Evolutionary conservation across 2,329 filamentous ascomycete genomes (phyloP).

Genomic region (Trichophyton mentagrophytes): DNA sequence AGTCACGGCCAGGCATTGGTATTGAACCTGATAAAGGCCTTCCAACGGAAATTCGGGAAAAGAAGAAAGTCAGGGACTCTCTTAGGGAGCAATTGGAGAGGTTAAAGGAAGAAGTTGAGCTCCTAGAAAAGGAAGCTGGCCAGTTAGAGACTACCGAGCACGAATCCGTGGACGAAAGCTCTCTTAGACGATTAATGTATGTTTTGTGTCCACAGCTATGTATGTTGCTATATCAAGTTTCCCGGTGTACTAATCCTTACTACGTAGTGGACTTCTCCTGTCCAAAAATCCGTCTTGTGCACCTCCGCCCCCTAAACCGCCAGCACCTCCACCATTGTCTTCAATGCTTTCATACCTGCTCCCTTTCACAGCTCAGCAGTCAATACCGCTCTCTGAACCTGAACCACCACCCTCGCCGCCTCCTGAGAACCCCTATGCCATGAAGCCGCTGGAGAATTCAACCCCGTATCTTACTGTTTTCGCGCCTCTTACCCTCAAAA

Average conservation of each 20-base stretch:
- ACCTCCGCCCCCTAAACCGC: slow-evolving; percentile 14
- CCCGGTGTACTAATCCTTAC: slow-evolving; percentile 15
- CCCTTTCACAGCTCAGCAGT: slow-evolving; percentile 25
- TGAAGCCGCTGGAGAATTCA: slow-evolving; percentile 42
- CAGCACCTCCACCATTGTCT: slow-evolving; percentile 21
- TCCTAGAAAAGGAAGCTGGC: slow-evolving; percentile 42
- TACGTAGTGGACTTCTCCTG: slow-evolving; percentile 22
- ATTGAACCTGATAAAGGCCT: slow-evolving; percentile 6
- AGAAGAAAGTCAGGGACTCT: slow-evolving; percentile 41
- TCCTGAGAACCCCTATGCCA: slow-evolving; percentile 53
- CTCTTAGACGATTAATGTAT: slow-evolving; percentile 24
- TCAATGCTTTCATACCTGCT: slow-evolving; percentile 29
- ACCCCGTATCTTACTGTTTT: slow-evolving; percentile 60
- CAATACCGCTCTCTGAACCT: slow-evolving; percentile 4
- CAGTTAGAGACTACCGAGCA: slow-evolving; percentile 32
- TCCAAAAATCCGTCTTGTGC: slow-evolving; percentile 19
- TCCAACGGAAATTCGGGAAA: slow-evolving; percentile 26
- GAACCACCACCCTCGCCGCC: slow-evolving; percentile 25
- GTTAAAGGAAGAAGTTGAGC: slow-evolving; percentile 46
- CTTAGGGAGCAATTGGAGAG: slow-evolving; percentile 44
- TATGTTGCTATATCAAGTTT: neutral
- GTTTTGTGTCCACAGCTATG: slow-evolving; percentile 9
- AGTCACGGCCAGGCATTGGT: neutral
- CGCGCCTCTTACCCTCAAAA: slow-evolving; percentile 48
- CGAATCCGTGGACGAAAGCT: slow-evolving; percentile 24